phyloP scores from a whole-genome alignment of 176 grass and related monocot species.

The Paspalum notatum region DNA sequence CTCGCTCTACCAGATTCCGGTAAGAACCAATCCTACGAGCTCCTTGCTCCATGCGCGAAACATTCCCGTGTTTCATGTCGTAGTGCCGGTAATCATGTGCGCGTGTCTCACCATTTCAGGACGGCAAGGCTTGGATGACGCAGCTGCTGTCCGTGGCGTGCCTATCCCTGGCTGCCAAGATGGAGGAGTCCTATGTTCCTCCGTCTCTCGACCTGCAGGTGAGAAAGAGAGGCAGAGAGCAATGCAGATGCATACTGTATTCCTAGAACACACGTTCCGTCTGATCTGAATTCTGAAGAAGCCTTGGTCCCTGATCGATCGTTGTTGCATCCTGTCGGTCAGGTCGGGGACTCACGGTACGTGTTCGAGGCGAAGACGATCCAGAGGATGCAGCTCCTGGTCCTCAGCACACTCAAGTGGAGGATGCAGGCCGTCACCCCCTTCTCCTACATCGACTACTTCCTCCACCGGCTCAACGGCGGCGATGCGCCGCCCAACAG shows the following conservation, averaged over 20 bases:
- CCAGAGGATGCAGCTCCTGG: conserved; percentile 95
- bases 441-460: conserved; percentile 91
- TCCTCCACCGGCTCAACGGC: conserved; percentile 72
- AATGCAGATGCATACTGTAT: background rate
- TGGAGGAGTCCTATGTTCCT: conserved; percentile 85
- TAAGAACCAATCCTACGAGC: conserved; percentile 37
- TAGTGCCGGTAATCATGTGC: background rate
- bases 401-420: conserved; percentile 91
- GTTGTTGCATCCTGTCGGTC: conserved; percentile 1
- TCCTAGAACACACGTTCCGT: background rate
- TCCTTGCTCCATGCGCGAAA: background rate
- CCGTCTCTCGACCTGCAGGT: conserved; percentile 84
- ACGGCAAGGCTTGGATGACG: conserved; percentile 82
- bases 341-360: conserved; percentile 72
- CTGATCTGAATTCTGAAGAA: too few relatives aligned
- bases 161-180: conserved; percentile 95
- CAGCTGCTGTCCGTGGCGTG: conserved; percentile 92
- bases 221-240: conserved; percentile 9
- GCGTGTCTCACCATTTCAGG: conserved; percentile 46
- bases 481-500: conserved; percentile 55
- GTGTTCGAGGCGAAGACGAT: conserved; percentile 94
- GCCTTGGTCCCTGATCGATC: background rate
- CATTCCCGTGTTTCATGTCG: background rate
- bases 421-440: conserved; percentile 96
- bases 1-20: conserved; percentile 79